phyloP scores from a whole-genome alignment of 179 eudicot species.

The Actinidia arguta region DNA sequence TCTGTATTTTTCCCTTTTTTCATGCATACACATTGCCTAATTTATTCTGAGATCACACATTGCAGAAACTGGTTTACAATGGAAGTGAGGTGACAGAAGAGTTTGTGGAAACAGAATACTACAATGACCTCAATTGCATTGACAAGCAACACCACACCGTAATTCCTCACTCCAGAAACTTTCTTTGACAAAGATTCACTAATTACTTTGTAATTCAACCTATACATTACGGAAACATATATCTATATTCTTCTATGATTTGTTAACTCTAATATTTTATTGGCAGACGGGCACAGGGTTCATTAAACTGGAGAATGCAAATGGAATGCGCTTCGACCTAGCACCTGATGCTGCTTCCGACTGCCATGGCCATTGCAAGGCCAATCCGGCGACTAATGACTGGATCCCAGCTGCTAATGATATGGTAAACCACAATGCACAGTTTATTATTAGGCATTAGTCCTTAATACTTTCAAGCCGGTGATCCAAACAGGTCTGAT shows the following conservation, averaged over 20 bases:
- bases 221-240: background rate
- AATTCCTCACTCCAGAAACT: slow-evolving; percentile 20
- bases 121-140: slow-evolving; percentile 78
- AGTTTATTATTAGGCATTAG: background rate
- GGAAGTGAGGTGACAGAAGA: slow-evolving; percentile 65
- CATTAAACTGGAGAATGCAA: slow-evolving; percentile 63
- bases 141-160: slow-evolving; percentile 96
- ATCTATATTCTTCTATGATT: too few species aligned
- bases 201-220: background rate
- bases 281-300: slow-evolving; percentile 93
- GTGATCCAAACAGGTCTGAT: slow-evolving; percentile 1
- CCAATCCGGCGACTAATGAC: slow-evolving; percentile 97
- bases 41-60: background rate
- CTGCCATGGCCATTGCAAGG: slow-evolving; percentile 52
- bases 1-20: background rate
- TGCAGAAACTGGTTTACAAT: slow-evolving; percentile 64
- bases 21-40: background rate
- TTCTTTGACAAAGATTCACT: background rate
- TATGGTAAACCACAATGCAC: slow-evolving; percentile 34
- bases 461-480: background rate
- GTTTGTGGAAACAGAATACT: slow-evolving; percentile 95
- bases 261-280: background rate
- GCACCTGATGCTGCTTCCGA: slow-evolving; percentile 42
- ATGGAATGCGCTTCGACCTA: slow-evolving; percentile 40
- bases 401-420: slow-evolving; percentile 74